Percentiles rank a stretch among this genome's conserved stretches.
phyloP scores from a whole-genome alignment of 139 green algal species.

The Chlorella sp. region DNA sequence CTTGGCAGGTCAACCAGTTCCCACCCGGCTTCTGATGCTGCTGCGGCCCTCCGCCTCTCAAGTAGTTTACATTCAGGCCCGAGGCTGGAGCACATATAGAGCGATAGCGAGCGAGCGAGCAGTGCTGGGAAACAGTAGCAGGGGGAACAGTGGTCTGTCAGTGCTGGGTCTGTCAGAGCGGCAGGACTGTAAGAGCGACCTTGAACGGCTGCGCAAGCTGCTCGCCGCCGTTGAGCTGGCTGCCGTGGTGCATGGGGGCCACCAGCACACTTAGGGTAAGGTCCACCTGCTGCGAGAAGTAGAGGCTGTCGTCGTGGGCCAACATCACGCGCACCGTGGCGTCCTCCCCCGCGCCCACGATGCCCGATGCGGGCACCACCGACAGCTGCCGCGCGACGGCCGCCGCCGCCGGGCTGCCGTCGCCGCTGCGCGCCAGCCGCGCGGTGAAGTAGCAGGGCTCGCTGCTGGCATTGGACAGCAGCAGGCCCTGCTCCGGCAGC shows the following conservation, averaged over 20 bases:
- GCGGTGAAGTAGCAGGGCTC: not conserved
- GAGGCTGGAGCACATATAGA: not conserved
- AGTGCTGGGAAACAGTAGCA: too few relatives aligned
- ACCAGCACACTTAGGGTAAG: too few relatives aligned
- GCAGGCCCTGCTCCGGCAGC: slow-evolving; percentile 21
- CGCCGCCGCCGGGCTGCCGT: not conserved
- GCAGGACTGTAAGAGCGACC: too few relatives aligned
- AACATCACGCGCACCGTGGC: not conserved
- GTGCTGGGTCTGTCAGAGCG: not conserved
- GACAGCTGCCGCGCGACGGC: not conserved
- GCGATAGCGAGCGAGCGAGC: too few relatives aligned
- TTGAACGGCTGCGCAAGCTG: too few relatives aligned
- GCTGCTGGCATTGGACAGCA: slow-evolving; percentile 26
- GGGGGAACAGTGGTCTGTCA: not conserved
- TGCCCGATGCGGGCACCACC: not conserved
- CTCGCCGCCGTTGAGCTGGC: too few relatives aligned
- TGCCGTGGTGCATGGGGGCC: too few relatives aligned
- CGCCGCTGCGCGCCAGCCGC: slow-evolving; percentile 12
- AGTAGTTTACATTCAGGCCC: not conserved
- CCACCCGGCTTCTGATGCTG: slow-evolving; percentile 5
- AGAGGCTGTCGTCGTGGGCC: too few relatives aligned
- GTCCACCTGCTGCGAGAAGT: too few relatives aligned
- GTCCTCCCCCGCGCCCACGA: not conserved
- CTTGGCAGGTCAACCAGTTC: too few relatives aligned
- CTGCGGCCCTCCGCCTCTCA: too few relatives aligned